Percentiles rank a stretch among this genome's conserved stretches.
phyloP scores from a whole-genome alignment of 1,284 basidiomycete genomes.

The Clitocybe nebularis region DNA sequence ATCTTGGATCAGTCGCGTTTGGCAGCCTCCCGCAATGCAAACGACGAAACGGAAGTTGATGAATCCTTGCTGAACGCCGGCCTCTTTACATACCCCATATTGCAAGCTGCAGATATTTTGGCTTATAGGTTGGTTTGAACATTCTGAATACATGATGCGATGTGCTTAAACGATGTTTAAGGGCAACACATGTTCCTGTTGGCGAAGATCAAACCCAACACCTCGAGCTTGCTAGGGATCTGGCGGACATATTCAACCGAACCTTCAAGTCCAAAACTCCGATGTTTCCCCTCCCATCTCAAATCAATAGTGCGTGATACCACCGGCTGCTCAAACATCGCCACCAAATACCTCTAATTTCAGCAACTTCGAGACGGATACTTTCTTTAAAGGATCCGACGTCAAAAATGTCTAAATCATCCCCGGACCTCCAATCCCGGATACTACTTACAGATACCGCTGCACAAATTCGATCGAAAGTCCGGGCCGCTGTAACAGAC shows the following conservation, averaged over 20 bases:
- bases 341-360: background rate
- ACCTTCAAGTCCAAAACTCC: slow-evolving; percentile 43
- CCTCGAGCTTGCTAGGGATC: slow-evolving; percentile 81
- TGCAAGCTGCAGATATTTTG: slow-evolving; percentile 93
- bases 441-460: slow-evolving; percentile 82
- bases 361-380: slow-evolving; percentile 75
- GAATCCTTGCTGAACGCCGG: slow-evolving; percentile 83
- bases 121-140: slow-evolving; percentile 74
- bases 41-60: slow-evolving; percentile 72
- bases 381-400: slow-evolving; percentile 84
- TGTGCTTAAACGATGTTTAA: slow-evolving; percentile 28
- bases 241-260: slow-evolving; percentile 83
- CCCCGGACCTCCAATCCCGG: slow-evolving; percentile 75
- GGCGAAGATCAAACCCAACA: slow-evolving; percentile 96
- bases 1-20: slow-evolving; percentile 57
- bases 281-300: slow-evolving; percentile 72
- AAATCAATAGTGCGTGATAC: slow-evolving; percentile 66
- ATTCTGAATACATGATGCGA: no score
- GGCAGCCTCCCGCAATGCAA: slow-evolving; percentile 70
- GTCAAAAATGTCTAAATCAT: slow-evolving; percentile 95
- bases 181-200: slow-evolving; percentile 90
- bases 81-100: slow-evolving; percentile 87
- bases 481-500: slow-evolving; percentile 85
- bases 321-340: background rate
- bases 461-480: slow-evolving; percentile 62